These are phyloP conservation scores for Neckera pumila DNA, from an alignment of 225 moss, liverwort and hornwort species.

Conservation along the genomic window DNA sequence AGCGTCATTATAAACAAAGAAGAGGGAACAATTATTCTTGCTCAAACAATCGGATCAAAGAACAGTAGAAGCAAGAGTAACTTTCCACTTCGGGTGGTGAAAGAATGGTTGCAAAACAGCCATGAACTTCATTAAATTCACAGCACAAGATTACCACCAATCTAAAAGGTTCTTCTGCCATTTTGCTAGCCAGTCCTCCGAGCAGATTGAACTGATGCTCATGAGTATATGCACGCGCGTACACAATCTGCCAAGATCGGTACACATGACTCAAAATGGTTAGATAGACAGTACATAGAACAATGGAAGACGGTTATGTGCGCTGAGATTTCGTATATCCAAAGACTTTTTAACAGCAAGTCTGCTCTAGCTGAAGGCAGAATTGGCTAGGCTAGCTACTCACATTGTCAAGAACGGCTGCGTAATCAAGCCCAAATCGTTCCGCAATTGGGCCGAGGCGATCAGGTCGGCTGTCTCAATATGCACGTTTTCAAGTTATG, in stretches of 20 bases:
- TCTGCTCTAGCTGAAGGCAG: not conserved
- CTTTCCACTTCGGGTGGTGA: not conserved
- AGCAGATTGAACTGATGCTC: slow-evolving; percentile 88
- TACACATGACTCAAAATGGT: not conserved
- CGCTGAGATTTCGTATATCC: not conserved
- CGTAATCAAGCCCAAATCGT: slow-evolving; percentile 73
- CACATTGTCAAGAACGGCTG: slow-evolving; percentile 85
- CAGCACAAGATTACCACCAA: slow-evolving; percentile 37
- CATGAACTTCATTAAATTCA: not conserved
- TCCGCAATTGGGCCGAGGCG: slow-evolving; percentile 73
- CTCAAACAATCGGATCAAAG: not conserved
- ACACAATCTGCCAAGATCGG: slow-evolving; percentile 49
- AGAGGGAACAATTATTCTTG: no score
- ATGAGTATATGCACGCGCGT: slow-evolving; percentile 85
- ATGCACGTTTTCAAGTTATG: not conserved
- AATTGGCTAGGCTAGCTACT: not conserved
- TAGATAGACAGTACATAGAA: not conserved
- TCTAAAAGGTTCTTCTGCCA: slow-evolving; percentile 89
- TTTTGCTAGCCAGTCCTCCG: slow-evolving; percentile 52
- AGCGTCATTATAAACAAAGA: not conserved
- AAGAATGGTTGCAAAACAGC: not conserved
- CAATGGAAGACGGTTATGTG: not conserved
- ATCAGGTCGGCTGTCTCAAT: slow-evolving; percentile 63
- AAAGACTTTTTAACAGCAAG: not conserved
- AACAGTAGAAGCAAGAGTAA: not conserved